Evolutionary conservation across 176 grass and related monocot genomes (phyloP).

Genomic region (Pontederia crassipes): DNA sequence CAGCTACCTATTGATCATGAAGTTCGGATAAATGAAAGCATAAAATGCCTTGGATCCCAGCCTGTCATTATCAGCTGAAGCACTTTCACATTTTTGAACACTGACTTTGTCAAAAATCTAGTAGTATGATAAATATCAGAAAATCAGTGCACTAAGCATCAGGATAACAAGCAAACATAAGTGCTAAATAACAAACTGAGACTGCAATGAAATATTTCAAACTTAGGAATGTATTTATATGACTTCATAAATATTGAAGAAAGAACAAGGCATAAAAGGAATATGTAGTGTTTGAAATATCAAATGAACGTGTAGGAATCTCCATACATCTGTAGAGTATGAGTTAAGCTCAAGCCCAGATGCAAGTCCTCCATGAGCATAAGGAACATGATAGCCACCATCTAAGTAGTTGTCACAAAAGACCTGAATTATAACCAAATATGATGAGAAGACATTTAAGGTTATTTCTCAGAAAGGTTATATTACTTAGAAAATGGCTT

Average conservation of each 20-base stretch:
- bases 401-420: constrained; percentile 98
- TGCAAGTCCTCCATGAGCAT: constrained; percentile 80
- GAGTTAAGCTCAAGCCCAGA: constrained; percentile 83
- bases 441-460: not conserved
- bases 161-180: too few species aligned
- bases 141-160: not conserved
- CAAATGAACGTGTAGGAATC: not conserved
- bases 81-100: constrained; percentile 77
- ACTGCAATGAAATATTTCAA: too few species aligned
- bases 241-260: not conserved
- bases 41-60: constrained; percentile 77
- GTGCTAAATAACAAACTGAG: too few species aligned
- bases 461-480: not conserved
- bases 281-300: not conserved
- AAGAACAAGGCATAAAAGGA: not conserved
- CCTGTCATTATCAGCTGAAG: constrained; percentile 28
- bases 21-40: constrained; percentile 95
- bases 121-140: constrained; percentile 14
- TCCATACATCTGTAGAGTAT: constrained; percentile 65
- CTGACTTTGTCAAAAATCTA: constrained; percentile 87
- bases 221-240: too few species aligned
- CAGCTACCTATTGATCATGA: constrained; percentile 86
- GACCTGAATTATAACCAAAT: constrained; percentile 36
- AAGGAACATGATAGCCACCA: constrained; percentile 97
- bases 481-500: not conserved